phyloP scores from a whole-genome alignment of 345 rosid genomes.

The Hibiscus trionum region DNA sequence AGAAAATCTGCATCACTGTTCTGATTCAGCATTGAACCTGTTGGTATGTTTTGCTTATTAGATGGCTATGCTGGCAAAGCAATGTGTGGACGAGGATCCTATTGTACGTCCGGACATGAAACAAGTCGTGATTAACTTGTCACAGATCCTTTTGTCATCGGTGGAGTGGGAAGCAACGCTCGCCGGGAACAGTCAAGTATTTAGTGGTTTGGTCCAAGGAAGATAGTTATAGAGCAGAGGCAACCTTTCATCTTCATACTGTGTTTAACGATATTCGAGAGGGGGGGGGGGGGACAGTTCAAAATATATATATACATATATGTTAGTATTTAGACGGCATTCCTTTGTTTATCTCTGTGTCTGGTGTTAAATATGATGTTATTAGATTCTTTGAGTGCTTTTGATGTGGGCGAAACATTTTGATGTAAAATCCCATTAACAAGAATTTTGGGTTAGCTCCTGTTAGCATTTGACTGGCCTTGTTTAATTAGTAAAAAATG shows the following conservation, averaged over 20 bases:
- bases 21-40: background rate
- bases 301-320: too few relatives aligned
- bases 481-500: too few relatives aligned
- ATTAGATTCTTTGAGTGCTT: too few relatives aligned
- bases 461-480: too few relatives aligned
- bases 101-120: conserved; percentile 92
- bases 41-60: conserved; percentile 4
- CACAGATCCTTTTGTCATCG: conserved; percentile 83
- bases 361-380: too few relatives aligned
- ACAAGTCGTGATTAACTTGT: conserved; percentile 78
- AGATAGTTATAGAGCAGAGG: conserved; percentile 33
- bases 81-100: conserved; percentile 88
- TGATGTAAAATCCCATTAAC: background rate
- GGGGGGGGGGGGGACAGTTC: background rate
- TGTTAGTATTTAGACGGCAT: background rate
- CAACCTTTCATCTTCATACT: background rate
- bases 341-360: too few relatives aligned
- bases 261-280: background rate
- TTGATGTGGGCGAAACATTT: background rate
- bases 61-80: conserved; percentile 89
- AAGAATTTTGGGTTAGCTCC: background rate
- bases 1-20: background rate
- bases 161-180: conserved; percentile 99
- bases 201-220: conserved; percentile 96
- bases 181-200: conserved; percentile 94